A percentile compares a stretch with the other conserved stretches of the same genome.
These are phyloP conservation scores for Lagenaria siceraria DNA, from an alignment of 306 rosid species.

Conservation along the genomic window DNA sequence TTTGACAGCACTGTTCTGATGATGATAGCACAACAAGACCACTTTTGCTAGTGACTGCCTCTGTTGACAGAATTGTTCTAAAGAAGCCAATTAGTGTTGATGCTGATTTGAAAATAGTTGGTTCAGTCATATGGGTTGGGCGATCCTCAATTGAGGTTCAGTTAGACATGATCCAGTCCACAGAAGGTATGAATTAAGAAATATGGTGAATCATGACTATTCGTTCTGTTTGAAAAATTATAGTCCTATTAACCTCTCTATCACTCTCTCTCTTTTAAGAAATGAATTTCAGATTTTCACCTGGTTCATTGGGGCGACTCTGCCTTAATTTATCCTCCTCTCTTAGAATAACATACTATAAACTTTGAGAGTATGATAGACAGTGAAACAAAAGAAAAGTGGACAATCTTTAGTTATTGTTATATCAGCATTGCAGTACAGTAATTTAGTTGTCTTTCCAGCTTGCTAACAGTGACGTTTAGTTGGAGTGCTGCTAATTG, in stretches of 20 bases:
- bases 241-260: background rate
- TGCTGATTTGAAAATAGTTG: conserved; percentile 67
- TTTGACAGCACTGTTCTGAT: conserved; percentile 76
- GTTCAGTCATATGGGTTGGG: conserved; percentile 93
- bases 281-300: background rate
- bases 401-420: background rate
- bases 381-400: background rate
- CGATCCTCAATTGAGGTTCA: conserved; percentile 88
- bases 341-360: background rate
- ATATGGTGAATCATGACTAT: background rate
- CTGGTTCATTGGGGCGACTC: background rate
- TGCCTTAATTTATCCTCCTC: background rate
- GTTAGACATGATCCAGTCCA: conserved; percentile 53
- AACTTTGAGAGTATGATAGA: background rate
- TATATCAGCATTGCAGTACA: too few relatives aligned
- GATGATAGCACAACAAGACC: conserved; percentile 74
- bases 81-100: conserved; percentile 80
- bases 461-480: background rate
- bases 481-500: background rate
- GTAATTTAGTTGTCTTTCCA: background rate
- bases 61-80: conserved; percentile 83
- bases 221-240: background rate
- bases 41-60: conserved; percentile 76
- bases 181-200: conserved; percentile 32
- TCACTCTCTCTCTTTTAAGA: background rate